Conservation (phyloP, 352 stramenopile genomes). For the Globisporangium ultimum region DNA sequence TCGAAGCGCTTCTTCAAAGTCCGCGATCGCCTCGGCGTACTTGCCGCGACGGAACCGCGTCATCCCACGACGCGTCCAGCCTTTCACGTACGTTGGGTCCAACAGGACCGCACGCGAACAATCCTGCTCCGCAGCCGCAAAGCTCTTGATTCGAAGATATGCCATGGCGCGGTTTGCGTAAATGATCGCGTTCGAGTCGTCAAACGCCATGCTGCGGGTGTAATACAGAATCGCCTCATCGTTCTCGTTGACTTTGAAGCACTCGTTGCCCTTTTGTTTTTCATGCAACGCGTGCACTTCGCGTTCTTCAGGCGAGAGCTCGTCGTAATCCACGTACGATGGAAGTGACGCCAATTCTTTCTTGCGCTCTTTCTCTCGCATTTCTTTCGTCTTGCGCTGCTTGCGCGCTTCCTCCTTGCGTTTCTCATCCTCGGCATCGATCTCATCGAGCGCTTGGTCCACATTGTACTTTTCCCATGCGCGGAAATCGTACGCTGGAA, state of each 20-base stretch:
- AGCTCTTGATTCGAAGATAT: constrained; percentile 77
- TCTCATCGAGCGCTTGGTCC: constrained; percentile 67
- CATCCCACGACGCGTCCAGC: constrained; percentile 84
- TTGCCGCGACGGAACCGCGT: constrained; percentile 83
- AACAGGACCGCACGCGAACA: constrained; percentile 72
- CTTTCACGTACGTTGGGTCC: constrained; percentile 86
- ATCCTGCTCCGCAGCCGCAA: constrained; percentile 85
- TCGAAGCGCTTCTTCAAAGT: constrained; percentile 72
- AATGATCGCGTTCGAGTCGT: constrained; percentile 68
- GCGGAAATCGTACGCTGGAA: constrained; percentile 88
- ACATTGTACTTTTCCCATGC: constrained; percentile 92
- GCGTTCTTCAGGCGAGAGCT: constrained; percentile 41
- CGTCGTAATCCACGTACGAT: constrained; percentile 49
- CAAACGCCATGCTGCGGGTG: constrained; percentile 83
- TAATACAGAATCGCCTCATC: constrained; percentile 88
- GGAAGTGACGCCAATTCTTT: constrained; percentile 59
- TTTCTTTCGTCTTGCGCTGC: constrained; percentile 32
- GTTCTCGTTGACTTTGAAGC: constrained; percentile 81
- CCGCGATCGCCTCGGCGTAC: constrained; percentile 75
- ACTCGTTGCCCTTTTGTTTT: constrained; percentile 94
- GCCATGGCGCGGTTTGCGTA: constrained; percentile 88
- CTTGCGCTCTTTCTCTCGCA: constrained; percentile 38
- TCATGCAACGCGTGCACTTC: constrained; percentile 72
- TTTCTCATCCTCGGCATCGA: constrained; percentile 55
- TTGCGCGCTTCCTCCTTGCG: constrained; percentile 30